phyloP scores from a whole-genome alignment of 441 rosid genomes.

The Euphorbia celastroides region DNA sequence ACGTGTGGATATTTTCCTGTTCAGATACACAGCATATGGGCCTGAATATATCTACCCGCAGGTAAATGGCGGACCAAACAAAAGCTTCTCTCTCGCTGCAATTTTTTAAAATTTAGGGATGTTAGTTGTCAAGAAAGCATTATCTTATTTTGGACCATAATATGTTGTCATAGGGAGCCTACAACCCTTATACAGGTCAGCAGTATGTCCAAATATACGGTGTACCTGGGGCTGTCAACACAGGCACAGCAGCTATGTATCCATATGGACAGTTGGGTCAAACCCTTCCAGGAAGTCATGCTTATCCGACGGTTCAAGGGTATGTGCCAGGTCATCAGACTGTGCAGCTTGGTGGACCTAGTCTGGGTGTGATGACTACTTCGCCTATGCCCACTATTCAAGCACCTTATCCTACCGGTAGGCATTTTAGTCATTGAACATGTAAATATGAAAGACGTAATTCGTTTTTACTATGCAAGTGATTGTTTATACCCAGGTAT shows the following conservation, averaged over 20 bases:
- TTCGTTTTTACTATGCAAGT: neutral
- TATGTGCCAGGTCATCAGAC: constrained; percentile 78
- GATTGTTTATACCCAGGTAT: constrained; percentile 33
- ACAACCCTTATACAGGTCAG: constrained; percentile 76
- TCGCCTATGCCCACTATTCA: constrained; percentile 65
- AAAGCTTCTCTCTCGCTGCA: neutral
- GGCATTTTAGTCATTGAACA: neutral
- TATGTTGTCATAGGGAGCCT: constrained; percentile 45
- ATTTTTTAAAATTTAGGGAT: neutral
- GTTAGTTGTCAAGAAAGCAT: neutral
- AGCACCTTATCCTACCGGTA: constrained; percentile 74
- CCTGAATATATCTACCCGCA: constrained; percentile 74
- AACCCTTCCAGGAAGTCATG: constrained; percentile 56
- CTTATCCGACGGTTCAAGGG: constrained; percentile 64
- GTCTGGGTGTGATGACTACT: constrained; percentile 51
- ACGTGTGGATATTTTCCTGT: constrained; percentile 13
- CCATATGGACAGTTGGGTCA: constrained; percentile 73
- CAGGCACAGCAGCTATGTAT: constrained; percentile 36
- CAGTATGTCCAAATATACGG: constrained; percentile 88
- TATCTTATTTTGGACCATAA: constrained; percentile 17
- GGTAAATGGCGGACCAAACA: constrained; percentile 30
- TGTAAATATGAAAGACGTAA: neutral
- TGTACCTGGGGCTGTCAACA: constrained; percentile 53
- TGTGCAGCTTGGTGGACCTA: constrained; percentile 62
- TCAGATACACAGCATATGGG: constrained; percentile 74